phyloP scores from a whole-genome alignment of 805 yeast genomes.

The Nakazawaea pomicola region DNA sequence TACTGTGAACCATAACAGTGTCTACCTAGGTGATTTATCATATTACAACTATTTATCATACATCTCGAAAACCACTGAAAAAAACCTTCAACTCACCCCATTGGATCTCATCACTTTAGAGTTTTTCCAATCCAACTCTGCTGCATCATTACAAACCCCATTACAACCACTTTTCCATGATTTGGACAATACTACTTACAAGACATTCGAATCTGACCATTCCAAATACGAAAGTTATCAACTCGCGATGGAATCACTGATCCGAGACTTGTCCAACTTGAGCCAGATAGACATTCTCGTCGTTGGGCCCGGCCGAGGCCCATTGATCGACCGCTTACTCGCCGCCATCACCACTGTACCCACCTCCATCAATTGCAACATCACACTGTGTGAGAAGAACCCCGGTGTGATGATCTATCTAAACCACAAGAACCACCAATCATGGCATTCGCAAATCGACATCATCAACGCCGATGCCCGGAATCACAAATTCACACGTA shows the following conservation, averaged over 20 bases:
- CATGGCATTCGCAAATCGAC: conserved; percentile 50
- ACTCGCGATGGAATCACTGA: conserved; percentile 54
- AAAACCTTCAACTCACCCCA: conserved; percentile 23
- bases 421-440: conserved; percentile 38
- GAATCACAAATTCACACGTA: conserved; percentile 20
- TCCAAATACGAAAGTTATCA: conserved; percentile 68
- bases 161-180: conserved; percentile 64
- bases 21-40: conserved; percentile 23
- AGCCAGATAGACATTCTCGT: conserved; percentile 41
- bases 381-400: conserved; percentile 72
- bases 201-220: conserved; percentile 64
- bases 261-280: conserved; percentile 18
- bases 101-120: conserved; percentile 22
- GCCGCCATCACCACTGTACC: too few species aligned
- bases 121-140: conserved; percentile 11
- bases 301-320: conserved; percentile 89
- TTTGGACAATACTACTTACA: conserved; percentile 56
- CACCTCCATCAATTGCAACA: too few species aligned
- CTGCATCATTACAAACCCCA: conserved; percentile 39
- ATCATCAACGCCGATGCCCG: conserved; percentile 59
- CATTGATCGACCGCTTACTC: conserved; percentile 54
- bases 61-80: conserved; percentile 16
- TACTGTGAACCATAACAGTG: too few species aligned
- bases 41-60: conserved; percentile 26
- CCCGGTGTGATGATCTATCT: conserved; percentile 51